Base-by-base conservation (phyloP, 176 grass and related monocot genomes). In the Hordeum marinum region DNA sequence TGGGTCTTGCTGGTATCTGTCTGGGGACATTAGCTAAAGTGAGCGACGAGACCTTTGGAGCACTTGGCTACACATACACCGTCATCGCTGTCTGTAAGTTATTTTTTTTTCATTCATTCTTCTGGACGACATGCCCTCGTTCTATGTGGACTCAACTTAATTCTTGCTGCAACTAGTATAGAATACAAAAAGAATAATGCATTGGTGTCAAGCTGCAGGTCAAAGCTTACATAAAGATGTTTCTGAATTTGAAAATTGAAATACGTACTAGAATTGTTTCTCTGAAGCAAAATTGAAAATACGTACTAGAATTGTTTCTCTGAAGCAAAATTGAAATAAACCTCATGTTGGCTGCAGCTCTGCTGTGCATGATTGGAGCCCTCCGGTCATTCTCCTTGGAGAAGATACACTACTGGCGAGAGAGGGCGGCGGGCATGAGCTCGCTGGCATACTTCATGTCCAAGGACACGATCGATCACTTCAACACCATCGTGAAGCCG, bases 1-100 rank as follows among this genome's bases (percentile, higher is more conserved):
- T 97, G 11, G 89, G 94, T 21, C 87, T 97, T 58, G 91, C 94
- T 57, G 91, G 91, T 58, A 91, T 97, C 27, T 97, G 94, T 75
- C 60, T 97, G 17, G 94, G 94, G 31, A 97, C 94, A 66, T 77
- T 97, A 42, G 94, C 94, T 34, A 97, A 97, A 92, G 89, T 97
- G 76, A 97, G 94, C 34, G 94, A 97, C 43, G 89, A 97, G 67
- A 87, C 91, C 26, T 97, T 97, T 76, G 94, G 91, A 37, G 87
- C 91, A 65, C 91, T 94, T 41, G 94, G 94, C 46, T 97, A 97
- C 83, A 94, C 91, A 5, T 97, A 97, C 83, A 94, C 89, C 13
- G 91, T 97, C 52, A 97, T 97, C 61, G 91, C 94, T 61, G 94
- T 97, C 27, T 97, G 94, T 97, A 90, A 94, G 94, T 91, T 63